A percentile compares a stretch with the other conserved stretches of the same genome.
phyloP scores from a whole-genome alignment of 352 stramenopile species.

The Globisporangium sylvaticum region DNA sequence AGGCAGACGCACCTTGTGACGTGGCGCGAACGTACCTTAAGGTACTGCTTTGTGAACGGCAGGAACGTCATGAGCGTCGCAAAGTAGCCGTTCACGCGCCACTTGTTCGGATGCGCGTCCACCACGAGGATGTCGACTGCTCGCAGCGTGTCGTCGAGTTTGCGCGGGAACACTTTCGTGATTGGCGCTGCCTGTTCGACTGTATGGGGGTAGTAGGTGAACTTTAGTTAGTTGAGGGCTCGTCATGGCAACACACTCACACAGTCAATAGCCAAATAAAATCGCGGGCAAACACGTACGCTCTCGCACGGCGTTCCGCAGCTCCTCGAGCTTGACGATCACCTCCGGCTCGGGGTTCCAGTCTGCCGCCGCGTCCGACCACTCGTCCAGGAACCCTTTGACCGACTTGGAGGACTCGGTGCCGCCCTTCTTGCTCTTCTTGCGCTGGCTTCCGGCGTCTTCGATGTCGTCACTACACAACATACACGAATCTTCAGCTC shows the following conservation, averaged over 20 bases:
- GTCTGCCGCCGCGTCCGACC: conserved; percentile 61
- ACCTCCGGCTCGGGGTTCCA: conserved; percentile 61
- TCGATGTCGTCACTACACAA: conserved; percentile 14
- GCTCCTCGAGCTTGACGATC: conserved; percentile 44
- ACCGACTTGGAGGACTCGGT: conserved; percentile 44
- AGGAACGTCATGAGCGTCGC: conserved; percentile 85
- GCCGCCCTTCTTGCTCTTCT: conserved; percentile 41
- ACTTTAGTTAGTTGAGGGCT: neutral
- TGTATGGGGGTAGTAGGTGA: conserved; percentile 9
- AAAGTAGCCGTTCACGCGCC: conserved; percentile 87
- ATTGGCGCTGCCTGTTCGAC: conserved; percentile 54
- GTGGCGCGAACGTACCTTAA: conserved; percentile 45
- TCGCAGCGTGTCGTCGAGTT: conserved; percentile 72
- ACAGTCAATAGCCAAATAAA: neutral
- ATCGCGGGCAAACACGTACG: conserved; percentile 28
- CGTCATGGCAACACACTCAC: neutral
- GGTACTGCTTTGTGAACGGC: conserved; percentile 85
- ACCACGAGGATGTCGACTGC: conserved; percentile 78
- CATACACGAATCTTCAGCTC: neutral
- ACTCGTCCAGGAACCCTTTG: conserved; percentile 61
- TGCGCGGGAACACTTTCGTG: conserved; percentile 78
- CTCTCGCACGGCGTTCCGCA: conserved; percentile 59
- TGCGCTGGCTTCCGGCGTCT: conserved; percentile 13
- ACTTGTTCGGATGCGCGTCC: conserved; percentile 83
- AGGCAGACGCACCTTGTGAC: neutral